Conservation (phyloP, 257 asterid species). For the Nicotiana noctiflora region DNA sequence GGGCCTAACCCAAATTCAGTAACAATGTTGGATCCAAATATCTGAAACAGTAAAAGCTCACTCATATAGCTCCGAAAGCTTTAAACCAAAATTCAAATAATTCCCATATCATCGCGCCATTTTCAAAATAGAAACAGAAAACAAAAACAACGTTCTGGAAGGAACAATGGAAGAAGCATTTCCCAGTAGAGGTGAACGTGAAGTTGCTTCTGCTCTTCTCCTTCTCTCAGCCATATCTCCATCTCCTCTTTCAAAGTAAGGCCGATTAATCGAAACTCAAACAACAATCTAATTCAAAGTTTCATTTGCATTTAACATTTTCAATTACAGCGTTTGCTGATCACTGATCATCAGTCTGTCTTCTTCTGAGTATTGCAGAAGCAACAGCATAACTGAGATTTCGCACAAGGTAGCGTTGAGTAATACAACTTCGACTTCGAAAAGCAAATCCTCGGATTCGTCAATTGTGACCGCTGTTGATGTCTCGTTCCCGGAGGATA, state of each 20-base stretch:
- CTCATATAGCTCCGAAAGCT: not conserved
- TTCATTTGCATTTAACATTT: not conserved
- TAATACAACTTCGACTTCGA: not conserved
- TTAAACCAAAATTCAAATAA: not conserved
- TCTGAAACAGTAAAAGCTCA: not conserved
- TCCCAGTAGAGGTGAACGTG: constrained; percentile 3
- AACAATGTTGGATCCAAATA: not conserved
- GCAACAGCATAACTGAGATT: not conserved
- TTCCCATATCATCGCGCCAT: not conserved
- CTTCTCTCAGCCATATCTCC: not conserved
- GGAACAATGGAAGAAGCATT: constrained; percentile 4
- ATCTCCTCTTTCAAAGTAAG: constrained; percentile 3
- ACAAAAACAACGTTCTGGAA: not conserved
- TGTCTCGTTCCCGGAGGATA: not conserved
- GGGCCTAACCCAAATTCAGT: not conserved
- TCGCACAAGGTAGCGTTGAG: not conserved
- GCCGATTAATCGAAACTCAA: not conserved
- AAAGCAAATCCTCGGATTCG: not conserved
- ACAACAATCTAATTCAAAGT: not conserved
- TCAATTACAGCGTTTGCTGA: not conserved
- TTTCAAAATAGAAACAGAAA: not conserved
- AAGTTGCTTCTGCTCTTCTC: constrained; percentile 11
- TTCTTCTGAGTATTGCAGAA: not conserved
- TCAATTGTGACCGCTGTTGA: constrained; percentile 3
- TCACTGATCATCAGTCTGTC: not conserved